Base-by-base conservation (phyloP, 352 stramenopile genomes). In the Pythium rishiriense region DNA sequence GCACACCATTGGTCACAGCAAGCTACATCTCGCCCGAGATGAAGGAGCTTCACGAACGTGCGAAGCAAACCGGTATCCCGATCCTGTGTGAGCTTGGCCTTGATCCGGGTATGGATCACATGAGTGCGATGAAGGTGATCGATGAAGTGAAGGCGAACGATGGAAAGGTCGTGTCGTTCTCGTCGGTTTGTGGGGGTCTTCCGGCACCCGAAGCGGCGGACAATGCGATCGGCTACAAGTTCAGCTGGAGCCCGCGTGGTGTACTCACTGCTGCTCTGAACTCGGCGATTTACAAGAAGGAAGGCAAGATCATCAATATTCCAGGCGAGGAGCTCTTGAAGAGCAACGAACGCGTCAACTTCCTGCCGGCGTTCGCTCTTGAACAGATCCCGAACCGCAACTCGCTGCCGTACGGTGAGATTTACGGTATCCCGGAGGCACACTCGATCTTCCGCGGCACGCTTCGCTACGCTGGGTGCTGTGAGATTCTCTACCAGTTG, bases 211-310 rank as follows among this genome's bases (percentile, higher is more conserved):
- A 98, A 73, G 94, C 93, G 4, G 94, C 93, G 5, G 88, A 98
- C 69, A 99, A 98, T 65, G 86, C 94, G 22, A 94, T 98, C 49
- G 90, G 88, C 24, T 99, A 99, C 81, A 99, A 99, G 75, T 98
- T 99, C 70, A 98, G 91, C 58, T 99, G 97, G 97, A 98, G 87
- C 54, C 97, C 97, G 33, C 90, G 90, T 29, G 96, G 96, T 39
- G 96, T 98, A 7, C 72, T 99, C n/a, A 96, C 78, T 26, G 96
- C 96, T 11, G 93, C 88, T 14, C 62, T 97, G 48, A 98, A 98
- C 73, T 68, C 86, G 33, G 93, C 96, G 10, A 75, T 84, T 28
- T 98, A 97, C 73, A 81, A 83, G 41, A 90, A 88, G 72, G 69
- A 98, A 49, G 87, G 85, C 31, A 71, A 92, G 58, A 59, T 95